A percentile compares a stretch with the other conserved stretches of the same genome.
Evolutionary conservation across 805 yeast species (phyloP).

Genomic region (Lipomyces spencermartinsiae): DNA sequence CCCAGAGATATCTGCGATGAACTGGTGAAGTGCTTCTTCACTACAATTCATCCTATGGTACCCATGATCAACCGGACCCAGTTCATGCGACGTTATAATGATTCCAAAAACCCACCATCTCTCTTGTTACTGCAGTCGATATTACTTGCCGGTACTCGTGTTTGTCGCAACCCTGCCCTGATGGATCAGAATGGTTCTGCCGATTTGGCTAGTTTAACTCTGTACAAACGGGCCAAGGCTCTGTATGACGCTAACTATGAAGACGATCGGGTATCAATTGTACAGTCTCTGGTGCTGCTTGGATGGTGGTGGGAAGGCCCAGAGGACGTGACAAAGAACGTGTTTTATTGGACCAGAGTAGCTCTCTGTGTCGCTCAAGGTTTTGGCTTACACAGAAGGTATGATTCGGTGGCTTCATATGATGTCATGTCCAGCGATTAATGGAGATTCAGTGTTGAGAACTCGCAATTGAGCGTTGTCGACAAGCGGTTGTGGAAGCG

Average conservation of each 20-base stretch:
- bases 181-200: slow-evolving; percentile 55
- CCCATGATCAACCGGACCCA: slow-evolving; percentile 70
- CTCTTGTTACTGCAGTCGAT: slow-evolving; percentile 71
- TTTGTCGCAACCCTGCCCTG: slow-evolving; percentile 59
- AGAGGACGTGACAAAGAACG: slow-evolving; percentile 68
- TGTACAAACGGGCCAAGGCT: slow-evolving; percentile 76
- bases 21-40: slow-evolving; percentile 66
- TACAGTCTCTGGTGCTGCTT: slow-evolving; percentile 67
- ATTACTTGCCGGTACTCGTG: slow-evolving; percentile 70
- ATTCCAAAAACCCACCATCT: slow-evolving; percentile 64
- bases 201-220: slow-evolving; percentile 61
- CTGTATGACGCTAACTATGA: slow-evolving; percentile 74
- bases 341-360: slow-evolving; percentile 71
- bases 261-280: slow-evolving; percentile 63
- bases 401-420: neutral
- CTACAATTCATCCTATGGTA: slow-evolving; percentile 66
- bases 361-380: slow-evolving; percentile 76
- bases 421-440: neutral
- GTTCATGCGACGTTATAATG: slow-evolving; percentile 65
- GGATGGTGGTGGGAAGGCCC: slow-evolving; percentile 79
- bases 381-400: slow-evolving; percentile 71
- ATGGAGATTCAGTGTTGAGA: slow-evolving; percentile 43
- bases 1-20: slow-evolving; percentile 62
- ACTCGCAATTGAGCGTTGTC: slow-evolving; percentile 49
- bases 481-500: slow-evolving; percentile 63